These are phyloP conservation scores for Coriolopsis trogii DNA, from an alignment of 1,284 basidiomycete genomes.

Conservation along the genomic window DNA sequence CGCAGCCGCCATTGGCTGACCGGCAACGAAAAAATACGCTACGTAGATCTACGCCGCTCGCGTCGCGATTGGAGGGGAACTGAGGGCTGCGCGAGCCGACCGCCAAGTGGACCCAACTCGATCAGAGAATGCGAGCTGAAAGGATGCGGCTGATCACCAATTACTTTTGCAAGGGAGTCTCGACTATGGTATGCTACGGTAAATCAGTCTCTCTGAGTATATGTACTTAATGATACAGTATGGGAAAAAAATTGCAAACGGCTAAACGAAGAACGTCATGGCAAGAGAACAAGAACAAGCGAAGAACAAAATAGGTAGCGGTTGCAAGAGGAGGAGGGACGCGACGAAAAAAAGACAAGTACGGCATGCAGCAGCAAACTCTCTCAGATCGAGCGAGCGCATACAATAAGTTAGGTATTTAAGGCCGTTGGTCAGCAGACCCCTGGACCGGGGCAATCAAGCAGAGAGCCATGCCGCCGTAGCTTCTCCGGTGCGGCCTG, in stretches of 20 bases:
- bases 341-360: not conserved
- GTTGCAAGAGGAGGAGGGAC: not conserved
- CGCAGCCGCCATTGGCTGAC: constrained; percentile 17
- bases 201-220: constrained; percentile 13
- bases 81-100: no score
- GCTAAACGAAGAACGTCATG: constrained; percentile 2
- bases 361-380: no score
- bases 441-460: constrained; percentile 9
- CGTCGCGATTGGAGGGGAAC: not conserved
- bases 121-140: not conserved
- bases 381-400: constrained; percentile 8
- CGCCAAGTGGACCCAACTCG: no score
- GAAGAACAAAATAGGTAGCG: not conserved
- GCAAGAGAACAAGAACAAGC: not conserved
- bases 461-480: constrained; percentile 7
- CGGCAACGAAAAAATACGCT: no score
- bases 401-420: constrained; percentile 20
- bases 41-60: no score
- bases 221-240: constrained; percentile 26
- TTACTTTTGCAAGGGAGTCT: constrained; percentile 20
- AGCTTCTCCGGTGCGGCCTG: constrained; percentile 10
- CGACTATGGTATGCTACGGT: constrained; percentile 22
- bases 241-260: constrained; percentile 4
- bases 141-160: constrained; percentile 1
- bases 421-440: constrained; percentile 18